phyloP scores from a whole-genome alignment of 441 rosid genomes.

The Adansonia madagascariensis region DNA sequence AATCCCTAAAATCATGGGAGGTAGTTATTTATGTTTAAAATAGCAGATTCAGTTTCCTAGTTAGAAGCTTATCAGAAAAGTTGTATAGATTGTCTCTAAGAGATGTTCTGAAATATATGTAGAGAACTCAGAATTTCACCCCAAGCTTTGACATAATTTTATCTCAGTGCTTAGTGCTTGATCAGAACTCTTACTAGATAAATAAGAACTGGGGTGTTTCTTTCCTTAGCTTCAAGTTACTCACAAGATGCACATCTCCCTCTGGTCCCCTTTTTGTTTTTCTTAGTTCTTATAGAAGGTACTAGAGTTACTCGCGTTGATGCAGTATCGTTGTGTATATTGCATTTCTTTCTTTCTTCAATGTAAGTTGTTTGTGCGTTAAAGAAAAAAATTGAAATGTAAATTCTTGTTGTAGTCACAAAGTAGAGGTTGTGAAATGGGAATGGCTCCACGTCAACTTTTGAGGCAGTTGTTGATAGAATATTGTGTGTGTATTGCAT shows the following conservation, averaged over 20 bases:
- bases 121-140: too few relatives aligned
- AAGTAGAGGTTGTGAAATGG: background rate
- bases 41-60: too few relatives aligned
- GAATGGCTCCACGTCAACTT: background rate
- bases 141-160: background rate
- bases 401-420: background rate
- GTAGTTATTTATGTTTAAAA: too few relatives aligned
- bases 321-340: background rate
- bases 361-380: background rate
- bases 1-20: too few relatives aligned
- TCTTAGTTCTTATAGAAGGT: background rate
- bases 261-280: background rate
- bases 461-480: background rate
- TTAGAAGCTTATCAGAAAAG: too few relatives aligned
- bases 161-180: background rate
- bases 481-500: background rate
- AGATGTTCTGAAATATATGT: too few relatives aligned
- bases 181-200: background rate
- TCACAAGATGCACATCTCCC: background rate
- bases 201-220: background rate
- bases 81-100: too few relatives aligned
- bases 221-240: conserved; percentile 3
- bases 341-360: conserved; percentile 5
- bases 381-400: background rate
- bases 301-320: background rate